Evolutionary conservation across 2,329 filamentous ascomycete genomes (phyloP), one percentile per base, ranked within the genome.

Genomic region (Penicillium sp.): DNA sequence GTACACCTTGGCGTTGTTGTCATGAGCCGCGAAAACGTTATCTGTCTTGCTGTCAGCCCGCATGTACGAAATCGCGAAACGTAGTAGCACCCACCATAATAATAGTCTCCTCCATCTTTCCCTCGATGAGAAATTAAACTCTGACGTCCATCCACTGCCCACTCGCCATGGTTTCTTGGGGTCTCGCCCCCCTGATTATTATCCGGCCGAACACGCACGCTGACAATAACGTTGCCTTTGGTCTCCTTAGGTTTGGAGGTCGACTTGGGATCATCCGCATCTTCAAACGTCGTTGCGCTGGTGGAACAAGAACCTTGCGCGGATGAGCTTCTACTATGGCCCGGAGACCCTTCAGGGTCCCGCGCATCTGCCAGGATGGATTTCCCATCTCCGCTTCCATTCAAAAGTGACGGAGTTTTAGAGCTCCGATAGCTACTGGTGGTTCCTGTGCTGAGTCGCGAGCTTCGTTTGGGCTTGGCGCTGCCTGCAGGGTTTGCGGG

Each of bases 171-270:
- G 7, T 84, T 77, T 55, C 84, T 82, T 54, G 81, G 79, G 43
- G 84, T 84, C 52, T 82, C 37, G 11, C 37, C 82, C 51, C 82
- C 84, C n/a, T 81, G 84, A 15, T 56, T 60, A 9, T 85, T 82
- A 75, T 97, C 92, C 27, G 94, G 94, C 29, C 94, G 85, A 41
- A 97, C 92, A 69, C 94, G 85, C 35, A 99, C 92, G 70, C 94
- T 97, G 64, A 99, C 93, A 58, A 97, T 76, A 14, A 99, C 93
- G 69, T 99, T 99, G 49, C 94, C 94, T 73, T 96, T 97, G 53
- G 82, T 85, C 66, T 97, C 92, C 65, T 85, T 86, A 22, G 69
- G 64, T 46, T 71, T 75, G 1, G 67, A 54, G 48, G 54, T 60
- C 6, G 70, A 63, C 47, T 71, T 72, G 20, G 75, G 75, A 27